phyloP scores from a whole-genome alignment of 1,284 basidiomycete species.

The Fistulina hepatica region DNA sequence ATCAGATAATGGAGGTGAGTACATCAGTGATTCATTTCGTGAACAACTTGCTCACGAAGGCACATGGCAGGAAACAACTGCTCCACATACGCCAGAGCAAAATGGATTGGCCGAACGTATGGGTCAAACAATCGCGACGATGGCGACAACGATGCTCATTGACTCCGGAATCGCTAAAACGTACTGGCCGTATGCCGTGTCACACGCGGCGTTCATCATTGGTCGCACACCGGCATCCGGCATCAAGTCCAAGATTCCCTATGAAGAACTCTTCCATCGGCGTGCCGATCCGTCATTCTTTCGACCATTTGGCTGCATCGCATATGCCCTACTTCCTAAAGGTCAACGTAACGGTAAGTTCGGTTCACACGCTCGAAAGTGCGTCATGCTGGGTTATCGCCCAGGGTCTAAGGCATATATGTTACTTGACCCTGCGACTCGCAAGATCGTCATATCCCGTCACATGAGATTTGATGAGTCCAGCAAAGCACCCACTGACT shows the following conservation, averaged over 20 bases:
- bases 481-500: neutral
- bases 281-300: too few relatives aligned
- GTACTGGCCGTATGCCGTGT: conserved; percentile 19
- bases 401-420: conserved; percentile 8
- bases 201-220: conserved; percentile 14
- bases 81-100: conserved; percentile 22
- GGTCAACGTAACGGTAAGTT: conserved; percentile 5
- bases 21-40: conserved; percentile 17
- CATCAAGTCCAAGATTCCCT: conserved; percentile 8
- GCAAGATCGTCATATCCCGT: conserved; percentile 11
- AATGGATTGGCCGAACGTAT: conserved; percentile 22
- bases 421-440: conserved; percentile 11
- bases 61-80: conserved; percentile 17
- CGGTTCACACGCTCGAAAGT: conserved; percentile 1
- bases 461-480: conserved; percentile 18
- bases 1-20: conserved; percentile 25
- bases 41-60: conserved; percentile 17
- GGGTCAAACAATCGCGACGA: conserved; percentile 21
- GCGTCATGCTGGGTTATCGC: conserved; percentile 6
- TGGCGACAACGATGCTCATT: conserved; percentile 17
- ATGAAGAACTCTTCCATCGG: conserved; percentile 5
- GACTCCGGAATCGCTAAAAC: conserved; percentile 15
- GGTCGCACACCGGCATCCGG: conserved; percentile 9
- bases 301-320: conserved; percentile 6
- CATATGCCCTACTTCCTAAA: conserved; percentile 8